Evolutionary conservation across 1,139 yeast genomes (phyloP).

Genomic region (Debaryomyces udenii): DNA sequence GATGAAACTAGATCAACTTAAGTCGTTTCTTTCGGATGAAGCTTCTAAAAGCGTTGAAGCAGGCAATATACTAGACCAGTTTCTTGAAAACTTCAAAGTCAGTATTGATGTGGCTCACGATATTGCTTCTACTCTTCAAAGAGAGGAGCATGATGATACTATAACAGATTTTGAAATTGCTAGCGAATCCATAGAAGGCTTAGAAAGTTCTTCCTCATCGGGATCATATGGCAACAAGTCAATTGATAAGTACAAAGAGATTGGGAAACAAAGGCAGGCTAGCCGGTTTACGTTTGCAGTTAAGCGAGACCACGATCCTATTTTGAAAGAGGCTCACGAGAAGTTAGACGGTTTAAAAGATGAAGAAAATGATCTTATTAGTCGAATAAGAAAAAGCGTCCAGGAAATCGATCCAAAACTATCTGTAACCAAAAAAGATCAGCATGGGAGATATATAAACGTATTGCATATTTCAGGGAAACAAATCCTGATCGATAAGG

Average conservation of each 20-base stretch:
- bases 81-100: conserved; percentile 30
- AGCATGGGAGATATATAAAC: conserved; percentile 35
- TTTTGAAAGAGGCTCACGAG: conserved; percentile 33
- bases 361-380: conserved; percentile 27
- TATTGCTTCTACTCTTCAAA: conserved; percentile 31
- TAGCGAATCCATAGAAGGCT: conserved; percentile 5
- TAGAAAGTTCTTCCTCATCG: conserved; percentile 5
- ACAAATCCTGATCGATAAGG: conserved; percentile 28
- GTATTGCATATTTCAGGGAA: conserved; percentile 40
- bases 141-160: conserved; percentile 16
- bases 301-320: conserved; percentile 30
- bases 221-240: conserved; percentile 24
- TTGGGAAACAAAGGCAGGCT: conserved; percentile 10
- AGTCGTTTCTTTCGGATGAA: conserved; percentile 23
- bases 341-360: conserved; percentile 31
- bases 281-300: conserved; percentile 27
- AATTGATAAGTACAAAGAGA: conserved; percentile 24
- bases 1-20: conserved; percentile 27
- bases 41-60: conserved; percentile 15
- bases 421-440: conserved; percentile 28
- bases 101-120: conserved; percentile 32
- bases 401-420: conserved; percentile 33
- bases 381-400: conserved; percentile 23
- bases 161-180: conserved; percentile 2
- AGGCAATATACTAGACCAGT: conserved; percentile 18